phyloP scores from a whole-genome alignment of 371 early-diverging fungal species.

The Mucor velutinosus region DNA sequence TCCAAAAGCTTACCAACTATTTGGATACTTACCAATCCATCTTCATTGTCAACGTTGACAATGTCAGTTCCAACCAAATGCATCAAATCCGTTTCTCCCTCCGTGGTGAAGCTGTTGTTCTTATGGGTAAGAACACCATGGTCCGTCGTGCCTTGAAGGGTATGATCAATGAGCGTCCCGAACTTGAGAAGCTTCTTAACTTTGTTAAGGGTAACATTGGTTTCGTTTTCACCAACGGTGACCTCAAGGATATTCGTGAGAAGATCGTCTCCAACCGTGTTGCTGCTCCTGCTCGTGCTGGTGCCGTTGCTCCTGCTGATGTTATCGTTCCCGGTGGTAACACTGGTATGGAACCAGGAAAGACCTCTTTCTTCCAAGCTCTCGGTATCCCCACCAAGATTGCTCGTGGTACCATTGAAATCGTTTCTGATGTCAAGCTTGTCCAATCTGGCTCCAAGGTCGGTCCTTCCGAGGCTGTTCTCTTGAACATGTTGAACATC shows the following conservation, averaged over 20 bases:
- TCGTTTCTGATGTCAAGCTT: conserved; percentile 94
- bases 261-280: conserved; percentile 94
- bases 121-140: conserved; percentile 99
- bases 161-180: conserved; percentile 79
- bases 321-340: conserved; percentile 97
- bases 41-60: conserved; percentile 99
- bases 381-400: conserved; percentile 99
- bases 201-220: conserved; percentile 97
- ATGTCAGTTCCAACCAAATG: conserved; percentile 99
- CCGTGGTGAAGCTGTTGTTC: conserved; percentile 91
- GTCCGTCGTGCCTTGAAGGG: conserved; percentile 95
- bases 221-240: conserved; percentile 99
- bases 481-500: conserved; percentile 99
- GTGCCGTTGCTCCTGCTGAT: conserved; percentile 97
- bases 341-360: conserved; percentile 99
- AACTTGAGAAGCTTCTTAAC: conserved; percentile 85
- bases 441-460: conserved; percentile 94
- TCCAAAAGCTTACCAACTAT: conserved; percentile 67
- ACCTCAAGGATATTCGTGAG: conserved; percentile 95
- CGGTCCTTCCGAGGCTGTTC: conserved; percentile 98
- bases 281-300: conserved; percentile 98
- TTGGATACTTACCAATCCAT: conserved; percentile 83
- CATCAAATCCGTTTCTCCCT: conserved; percentile 97
- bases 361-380: conserved; percentile 99
- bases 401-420: conserved; percentile 99